Base-by-base conservation (phyloP, 2,329 filamentous ascomycete genomes). In the Aspergillus pseudoviridinutans region DNA sequence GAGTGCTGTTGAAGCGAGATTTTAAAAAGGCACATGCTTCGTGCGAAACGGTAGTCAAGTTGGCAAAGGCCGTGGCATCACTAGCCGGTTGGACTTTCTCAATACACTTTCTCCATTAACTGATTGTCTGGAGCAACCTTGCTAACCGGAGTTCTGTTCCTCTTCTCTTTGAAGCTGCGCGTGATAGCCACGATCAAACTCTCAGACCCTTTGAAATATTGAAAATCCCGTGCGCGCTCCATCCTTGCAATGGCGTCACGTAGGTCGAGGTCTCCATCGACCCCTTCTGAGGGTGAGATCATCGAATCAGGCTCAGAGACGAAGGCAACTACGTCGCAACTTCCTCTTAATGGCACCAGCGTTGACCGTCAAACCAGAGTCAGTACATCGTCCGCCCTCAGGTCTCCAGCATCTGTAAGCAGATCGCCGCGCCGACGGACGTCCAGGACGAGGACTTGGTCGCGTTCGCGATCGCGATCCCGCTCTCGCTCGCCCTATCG, bases 361-460 rank as follows among this genome's bases (percentile, higher is more conserved):
- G 87, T 96, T 96, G 90, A 96, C 91, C 89, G 88, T 85, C 86
- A 82, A 83, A 84, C 89, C 89, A 96, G 91, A 92, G 83, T 78
- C 79, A 85, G 83, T 81, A 68, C 68, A 68, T 70, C 76, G 67
- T 69, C 72, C 62, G 70, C 71, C 56, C 64, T 77, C 74, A 84
- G 80, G 81, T 75, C 73, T 64, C 68, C 73, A 59, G 72, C 78
- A 67, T 83, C 84, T 71, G 73, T 78, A 71, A 70, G 65, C 64
- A 67, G 61, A 71, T 85, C 84, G 62, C 84, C 84, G 84, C 76
- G 81, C 83, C 69, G 84, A 86, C 71, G 71, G 83, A 73, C 84
- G 84, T 75, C 82, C 58, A 72, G 68, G 66, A 64, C 67, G 49
- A 64, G 66, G 58, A 66, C 65, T 58, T 57, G 61, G 55, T 69